Evolutionary conservation across 768 basidiomycete genomes (phyloP).

Genomic region (Kwoniella sp.): DNA sequence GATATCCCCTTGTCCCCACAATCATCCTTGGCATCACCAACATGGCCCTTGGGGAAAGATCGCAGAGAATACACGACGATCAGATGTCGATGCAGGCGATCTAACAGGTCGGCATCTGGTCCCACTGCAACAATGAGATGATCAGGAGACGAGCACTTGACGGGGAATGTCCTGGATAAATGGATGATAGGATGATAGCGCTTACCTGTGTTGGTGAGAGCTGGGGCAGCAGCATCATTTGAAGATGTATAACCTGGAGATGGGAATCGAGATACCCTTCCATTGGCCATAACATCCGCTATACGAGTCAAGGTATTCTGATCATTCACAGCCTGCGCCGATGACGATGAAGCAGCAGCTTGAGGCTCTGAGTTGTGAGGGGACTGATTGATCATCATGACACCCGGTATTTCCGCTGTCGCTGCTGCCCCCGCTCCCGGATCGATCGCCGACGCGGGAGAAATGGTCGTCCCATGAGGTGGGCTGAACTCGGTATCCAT

Average conservation of each 20-base stretch:
- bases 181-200: too few relatives aligned
- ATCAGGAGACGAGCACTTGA: too few relatives aligned
- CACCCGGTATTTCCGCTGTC: too few relatives aligned
- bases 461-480: not conserved
- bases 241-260: not conserved
- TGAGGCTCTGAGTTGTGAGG: not conserved
- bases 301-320: not conserved
- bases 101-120: not conserved
- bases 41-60: not conserved
- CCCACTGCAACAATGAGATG: not conserved
- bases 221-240: not conserved
- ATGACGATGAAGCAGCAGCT: not conserved
- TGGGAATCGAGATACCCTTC: not conserved
- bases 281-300: conserved; percentile 1
- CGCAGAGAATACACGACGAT: not conserved
- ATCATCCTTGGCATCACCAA: not conserved
- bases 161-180: too few relatives aligned
- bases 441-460: not conserved
- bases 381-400: not conserved
- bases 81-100: not conserved
- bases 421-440: not conserved
- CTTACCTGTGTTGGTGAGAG: not conserved
- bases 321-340: not conserved
- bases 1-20: not conserved
- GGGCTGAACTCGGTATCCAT: not conserved